A percentile compares a stretch with the other conserved stretches of the same genome.
phyloP scores from a whole-genome alignment of 352 stramenopile species.

The Phytophthora pseudosyringae region DNA sequence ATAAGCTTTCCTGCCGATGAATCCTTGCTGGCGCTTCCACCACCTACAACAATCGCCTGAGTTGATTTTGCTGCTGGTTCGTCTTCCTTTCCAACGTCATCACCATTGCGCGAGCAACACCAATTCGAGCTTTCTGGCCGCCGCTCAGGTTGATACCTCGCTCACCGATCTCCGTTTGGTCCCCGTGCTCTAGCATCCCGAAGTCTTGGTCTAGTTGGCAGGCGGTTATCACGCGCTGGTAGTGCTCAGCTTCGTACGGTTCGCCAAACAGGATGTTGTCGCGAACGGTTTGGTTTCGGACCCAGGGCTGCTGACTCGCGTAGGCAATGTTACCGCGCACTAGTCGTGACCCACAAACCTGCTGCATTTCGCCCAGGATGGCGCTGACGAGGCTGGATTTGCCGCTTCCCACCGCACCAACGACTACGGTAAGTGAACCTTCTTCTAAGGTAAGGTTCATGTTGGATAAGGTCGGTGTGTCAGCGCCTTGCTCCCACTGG shows the following conservation, averaged over 20 bases:
- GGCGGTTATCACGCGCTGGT: constrained; percentile 59
- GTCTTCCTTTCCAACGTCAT: constrained; percentile 1
- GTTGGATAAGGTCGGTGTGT: constrained; percentile 18
- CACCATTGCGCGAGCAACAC: constrained; percentile 55
- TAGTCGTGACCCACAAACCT: constrained; percentile 27
- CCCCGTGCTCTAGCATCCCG: constrained; percentile 77
- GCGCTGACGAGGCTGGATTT: constrained; percentile 61
- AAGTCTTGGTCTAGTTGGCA: constrained; percentile 89
- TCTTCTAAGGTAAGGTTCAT: constrained; percentile 63
- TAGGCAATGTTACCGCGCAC: constrained; percentile 48
- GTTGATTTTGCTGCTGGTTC: constrained; percentile 1
- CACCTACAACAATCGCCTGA: neutral
- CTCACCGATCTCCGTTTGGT: constrained; percentile 94
- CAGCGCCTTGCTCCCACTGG: constrained; percentile 25
- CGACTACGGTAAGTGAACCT: constrained; percentile 51
- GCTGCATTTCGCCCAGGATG: constrained; percentile 57
- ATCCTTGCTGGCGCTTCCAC: constrained; percentile 1
- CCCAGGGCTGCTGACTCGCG: constrained; percentile 57
- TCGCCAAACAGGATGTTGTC: constrained; percentile 71
- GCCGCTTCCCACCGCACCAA: constrained; percentile 55
- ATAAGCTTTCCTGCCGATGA: constrained; percentile 45
- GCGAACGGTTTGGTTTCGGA: constrained; percentile 54
- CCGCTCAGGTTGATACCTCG: constrained; percentile 87
- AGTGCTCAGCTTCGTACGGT: constrained; percentile 43
- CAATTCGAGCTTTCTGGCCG: constrained; percentile 80